These are phyloP conservation scores for Vitis hybrid DNA, from an alignment of 177 flowering plant genomes.

Conservation along the genomic window DNA sequence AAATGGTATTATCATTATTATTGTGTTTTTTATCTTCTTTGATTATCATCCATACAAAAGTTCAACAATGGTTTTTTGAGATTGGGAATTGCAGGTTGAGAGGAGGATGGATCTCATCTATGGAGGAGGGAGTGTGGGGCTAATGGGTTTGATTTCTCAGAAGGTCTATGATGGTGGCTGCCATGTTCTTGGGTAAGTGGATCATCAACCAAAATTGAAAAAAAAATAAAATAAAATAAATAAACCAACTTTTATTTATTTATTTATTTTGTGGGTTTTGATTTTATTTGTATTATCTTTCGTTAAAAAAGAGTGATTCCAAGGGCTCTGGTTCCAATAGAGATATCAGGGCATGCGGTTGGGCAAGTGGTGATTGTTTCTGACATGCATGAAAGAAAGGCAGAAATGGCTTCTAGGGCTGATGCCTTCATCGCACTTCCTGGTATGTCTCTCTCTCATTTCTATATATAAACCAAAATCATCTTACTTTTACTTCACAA, in stretches of 20 bases:
- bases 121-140: conserved; percentile 42
- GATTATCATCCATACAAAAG: too few species aligned
- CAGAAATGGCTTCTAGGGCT: conserved; percentile 47
- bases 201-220: background rate
- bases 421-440: conserved; percentile 58
- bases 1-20: conserved; percentile 22
- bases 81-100: conserved; percentile 21
- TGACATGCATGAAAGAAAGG: conserved; percentile 50
- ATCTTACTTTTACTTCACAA: too few species aligned
- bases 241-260: background rate
- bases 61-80: background rate
- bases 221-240: background rate
- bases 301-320: conserved; percentile 23
- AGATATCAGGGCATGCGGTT: conserved; percentile 46
- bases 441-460: conserved; percentile 22
- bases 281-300: too few species aligned
- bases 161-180: conserved; percentile 34
- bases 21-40: background rate
- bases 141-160: conserved; percentile 36
- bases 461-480: too few species aligned
- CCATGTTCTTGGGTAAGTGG: conserved; percentile 36
- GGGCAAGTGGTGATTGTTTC: conserved; percentile 42
- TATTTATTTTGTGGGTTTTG: background rate
- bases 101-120: conserved; percentile 37
- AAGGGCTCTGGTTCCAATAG: conserved; percentile 26